Evolutionary conservation across 192 early-diverging fungal genomes (phyloP).

Genomic region (Globomyces pollinis-pini): DNA sequence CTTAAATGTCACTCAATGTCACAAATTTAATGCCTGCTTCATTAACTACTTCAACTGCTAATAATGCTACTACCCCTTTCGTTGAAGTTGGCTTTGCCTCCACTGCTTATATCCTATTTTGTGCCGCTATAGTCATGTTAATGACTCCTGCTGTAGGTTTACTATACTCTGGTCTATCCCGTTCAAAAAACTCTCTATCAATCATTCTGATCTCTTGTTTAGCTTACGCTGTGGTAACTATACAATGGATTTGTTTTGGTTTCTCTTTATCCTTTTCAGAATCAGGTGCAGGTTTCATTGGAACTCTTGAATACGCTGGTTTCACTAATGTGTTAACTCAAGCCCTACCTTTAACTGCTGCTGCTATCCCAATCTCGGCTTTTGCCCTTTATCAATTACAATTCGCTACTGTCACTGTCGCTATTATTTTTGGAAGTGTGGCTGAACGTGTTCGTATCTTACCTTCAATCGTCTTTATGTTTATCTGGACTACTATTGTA

Average conservation of each 20-base stretch:
- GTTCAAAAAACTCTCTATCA: slow-evolving; percentile 86
- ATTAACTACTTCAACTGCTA: neutral
- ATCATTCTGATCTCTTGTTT: slow-evolving; percentile 69
- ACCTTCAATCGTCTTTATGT: slow-evolving; percentile 82
- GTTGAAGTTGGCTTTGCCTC: slow-evolving; percentile 19
- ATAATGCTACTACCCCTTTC: neutral
- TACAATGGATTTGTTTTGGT: slow-evolving; percentile 90
- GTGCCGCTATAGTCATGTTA: slow-evolving; percentile 77
- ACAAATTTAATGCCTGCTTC: neutral
- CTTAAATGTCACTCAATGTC: slow-evolving; percentile 4
- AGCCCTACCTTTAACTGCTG: slow-evolving; percentile 40
- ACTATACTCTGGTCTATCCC: slow-evolving; percentile 92
- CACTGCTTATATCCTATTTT: slow-evolving; percentile 52
- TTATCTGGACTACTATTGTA: slow-evolving; percentile 84
- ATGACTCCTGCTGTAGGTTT: slow-evolving; percentile 94
- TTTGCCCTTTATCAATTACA: slow-evolving; percentile 85
- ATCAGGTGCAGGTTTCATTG: slow-evolving; percentile 64
- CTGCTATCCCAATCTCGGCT: slow-evolving; percentile 65
- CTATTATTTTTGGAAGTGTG: slow-evolving; percentile 81
- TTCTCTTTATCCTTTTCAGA: slow-evolving; percentile 82
- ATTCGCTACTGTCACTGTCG: slow-evolving; percentile 87
- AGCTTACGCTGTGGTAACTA: slow-evolving; percentile 61
- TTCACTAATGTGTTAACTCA: slow-evolving; percentile 52
- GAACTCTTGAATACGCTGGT: slow-evolving; percentile 71
- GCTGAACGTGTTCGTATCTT: slow-evolving; percentile 83